Percentiles rank a stretch among this genome's conserved stretches.
Conservation (phyloP, 441 rosid species). For the Adansonia gregorii region DNA sequence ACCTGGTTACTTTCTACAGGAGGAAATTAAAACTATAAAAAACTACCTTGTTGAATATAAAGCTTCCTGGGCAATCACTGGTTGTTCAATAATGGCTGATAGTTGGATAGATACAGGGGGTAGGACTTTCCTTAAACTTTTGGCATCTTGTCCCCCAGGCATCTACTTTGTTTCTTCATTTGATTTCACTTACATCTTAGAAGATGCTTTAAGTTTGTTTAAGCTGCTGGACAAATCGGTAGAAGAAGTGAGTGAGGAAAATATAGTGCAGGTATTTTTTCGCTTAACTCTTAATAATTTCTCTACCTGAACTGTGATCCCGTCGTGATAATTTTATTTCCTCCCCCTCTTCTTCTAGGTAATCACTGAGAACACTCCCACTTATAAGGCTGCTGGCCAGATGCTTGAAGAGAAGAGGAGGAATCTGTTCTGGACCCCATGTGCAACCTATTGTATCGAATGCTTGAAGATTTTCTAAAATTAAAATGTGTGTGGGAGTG, state of each 20-base stretch:
- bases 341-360: constrained; percentile 43
- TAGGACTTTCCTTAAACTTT: constrained; percentile 63
- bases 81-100: constrained; percentile 87
- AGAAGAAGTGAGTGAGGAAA: constrained; percentile 85
- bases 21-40: constrained; percentile 67
- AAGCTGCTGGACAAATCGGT: constrained; percentile 76
- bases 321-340: background rate
- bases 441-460: constrained; percentile 65
- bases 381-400: constrained; percentile 76
- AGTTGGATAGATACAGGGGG: constrained; percentile 76
- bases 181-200: constrained; percentile 66
- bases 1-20: constrained; percentile 69
- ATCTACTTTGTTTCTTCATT: constrained; percentile 72
- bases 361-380: constrained; percentile 65
- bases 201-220: constrained; percentile 66
- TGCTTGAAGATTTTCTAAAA: constrained; percentile 75
- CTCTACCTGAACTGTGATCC: background rate
- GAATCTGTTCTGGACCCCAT: constrained; percentile 91
- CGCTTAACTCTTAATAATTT: background rate
- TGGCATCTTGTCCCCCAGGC: constrained; percentile 80
- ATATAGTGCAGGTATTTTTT: constrained; percentile 68
- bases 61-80: constrained; percentile 72
- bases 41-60: constrained; percentile 61
- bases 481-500: constrained; percentile 72
- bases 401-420: constrained; percentile 87